These are phyloP conservation scores for Trametes sp. DNA, from an alignment of 1,284 basidiomycete genomes.

Conservation along the genomic window DNA sequence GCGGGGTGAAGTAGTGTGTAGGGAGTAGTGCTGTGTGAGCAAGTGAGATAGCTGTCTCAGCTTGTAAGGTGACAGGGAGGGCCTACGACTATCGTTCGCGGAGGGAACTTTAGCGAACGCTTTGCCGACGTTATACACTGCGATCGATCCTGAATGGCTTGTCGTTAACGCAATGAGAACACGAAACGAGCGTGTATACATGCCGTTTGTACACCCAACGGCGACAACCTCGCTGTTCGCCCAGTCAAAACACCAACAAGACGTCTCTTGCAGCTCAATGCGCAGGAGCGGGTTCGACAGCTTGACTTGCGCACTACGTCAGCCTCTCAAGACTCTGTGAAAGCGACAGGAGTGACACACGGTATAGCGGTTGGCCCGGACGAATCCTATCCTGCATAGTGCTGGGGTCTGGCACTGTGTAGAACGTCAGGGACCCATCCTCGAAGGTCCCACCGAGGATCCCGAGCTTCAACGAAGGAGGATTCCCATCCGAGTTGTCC, in stretches of 20 bases:
- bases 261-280: slow-evolving; percentile 76
- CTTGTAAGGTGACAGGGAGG: too few species aligned
- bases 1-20: slow-evolving; percentile 72
- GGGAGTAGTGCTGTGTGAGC: slow-evolving; percentile 57
- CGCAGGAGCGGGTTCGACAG: slow-evolving; percentile 69
- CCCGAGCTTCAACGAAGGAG: slow-evolving; percentile 66
- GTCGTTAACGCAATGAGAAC: too few species aligned
- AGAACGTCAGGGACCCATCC: slow-evolving; percentile 83
- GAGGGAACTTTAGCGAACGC: slow-evolving; percentile 47
- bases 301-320: slow-evolving; percentile 53
- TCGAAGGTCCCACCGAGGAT: slow-evolving; percentile 83
- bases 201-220: slow-evolving; percentile 85
- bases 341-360: slow-evolving; percentile 21
- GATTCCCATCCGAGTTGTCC: slow-evolving; percentile 24
- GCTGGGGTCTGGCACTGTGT: slow-evolving; percentile 78
- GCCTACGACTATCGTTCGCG: neutral
- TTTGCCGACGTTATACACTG: slow-evolving; percentile 74
- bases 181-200: slow-evolving; percentile 15
- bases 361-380: slow-evolving; percentile 39
- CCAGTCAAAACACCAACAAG: slow-evolving; percentile 85
- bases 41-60: neutral
- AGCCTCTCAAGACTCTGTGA: neutral
- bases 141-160: slow-evolving; percentile 84
- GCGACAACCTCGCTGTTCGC: slow-evolving; percentile 82
- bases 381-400: slow-evolving; percentile 46